phyloP scores from a whole-genome alignment of 306 rosid genomes.

The Ochetophila trinervis region DNA sequence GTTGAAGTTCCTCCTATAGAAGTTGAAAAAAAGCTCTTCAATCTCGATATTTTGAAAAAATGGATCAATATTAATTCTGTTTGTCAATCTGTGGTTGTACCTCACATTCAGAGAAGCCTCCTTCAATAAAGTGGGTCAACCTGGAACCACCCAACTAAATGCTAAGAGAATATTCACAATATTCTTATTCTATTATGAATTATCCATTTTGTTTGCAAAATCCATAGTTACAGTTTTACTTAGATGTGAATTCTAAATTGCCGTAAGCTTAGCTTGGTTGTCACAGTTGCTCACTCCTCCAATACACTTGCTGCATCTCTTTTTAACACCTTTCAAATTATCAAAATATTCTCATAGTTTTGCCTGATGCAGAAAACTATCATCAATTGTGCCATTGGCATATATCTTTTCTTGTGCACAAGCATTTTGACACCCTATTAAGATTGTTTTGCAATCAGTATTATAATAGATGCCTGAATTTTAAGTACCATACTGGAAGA shows the following conservation, averaged over 20 bases:
- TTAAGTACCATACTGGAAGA: background rate
- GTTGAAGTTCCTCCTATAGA: no score
- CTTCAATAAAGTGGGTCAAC: constrained; percentile 1
- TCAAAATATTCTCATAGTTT: background rate
- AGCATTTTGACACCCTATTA: background rate
- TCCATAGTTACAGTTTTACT: no score
- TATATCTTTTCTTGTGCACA: no score
- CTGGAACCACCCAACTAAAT: background rate
- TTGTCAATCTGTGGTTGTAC: background rate
- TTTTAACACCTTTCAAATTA: background rate
- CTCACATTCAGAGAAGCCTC: background rate
- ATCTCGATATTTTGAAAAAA: no score
- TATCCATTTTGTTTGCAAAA: no score
- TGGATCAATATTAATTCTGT: background rate
- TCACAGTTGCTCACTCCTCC: background rate
- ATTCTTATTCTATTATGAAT: background rate
- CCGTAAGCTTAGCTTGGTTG: background rate
- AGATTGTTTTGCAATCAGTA: background rate
- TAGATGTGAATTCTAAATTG: no score
- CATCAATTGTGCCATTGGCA: background rate
- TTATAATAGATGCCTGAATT: no score
- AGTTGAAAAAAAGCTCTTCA: no score
- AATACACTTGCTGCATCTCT: background rate
- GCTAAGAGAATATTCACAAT: background rate
- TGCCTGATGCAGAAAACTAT: background rate